phyloP scores from a whole-genome alignment of 1,139 yeast genomes.

The Nakaseomyces sp. region DNA sequence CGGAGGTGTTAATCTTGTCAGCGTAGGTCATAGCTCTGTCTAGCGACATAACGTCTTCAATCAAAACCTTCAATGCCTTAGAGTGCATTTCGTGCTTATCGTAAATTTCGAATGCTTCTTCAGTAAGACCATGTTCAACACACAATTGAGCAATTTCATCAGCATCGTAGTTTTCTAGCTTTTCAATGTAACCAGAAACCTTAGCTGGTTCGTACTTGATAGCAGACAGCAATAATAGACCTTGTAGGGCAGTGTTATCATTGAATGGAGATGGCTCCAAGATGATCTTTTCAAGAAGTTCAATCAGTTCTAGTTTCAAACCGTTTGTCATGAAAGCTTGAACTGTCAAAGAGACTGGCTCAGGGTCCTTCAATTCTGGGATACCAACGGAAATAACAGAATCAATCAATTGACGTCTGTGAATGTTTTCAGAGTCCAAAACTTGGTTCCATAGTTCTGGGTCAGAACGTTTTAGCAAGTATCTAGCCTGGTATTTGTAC shows the following conservation, averaged over 20 bases:
- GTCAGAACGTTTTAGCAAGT: conserved; percentile 79
- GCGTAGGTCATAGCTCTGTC: conserved; percentile 94
- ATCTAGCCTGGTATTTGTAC: conserved; percentile 98
- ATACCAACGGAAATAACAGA: conserved; percentile 94
- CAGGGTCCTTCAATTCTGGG: conserved; percentile 92
- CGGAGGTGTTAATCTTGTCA: conserved; percentile 77
- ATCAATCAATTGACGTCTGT: conserved; percentile 85
- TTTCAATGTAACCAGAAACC: conserved; percentile 76
- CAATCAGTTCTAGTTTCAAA: conserved; percentile 85
- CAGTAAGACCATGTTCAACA: conserved; percentile 77
- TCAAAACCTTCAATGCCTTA: conserved; percentile 83
- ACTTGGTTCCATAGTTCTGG: conserved; percentile 74
- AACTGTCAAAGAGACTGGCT: conserved; percentile 90
- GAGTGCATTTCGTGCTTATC: conserved; percentile 70
- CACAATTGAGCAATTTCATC: conserved; percentile 90
- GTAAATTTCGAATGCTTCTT: conserved; percentile 92
- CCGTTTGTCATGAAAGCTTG: conserved; percentile 97
- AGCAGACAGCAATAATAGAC: conserved; percentile 84
- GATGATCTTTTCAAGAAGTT: conserved; percentile 87
- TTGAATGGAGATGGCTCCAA: conserved; percentile 95
- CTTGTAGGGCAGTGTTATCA: conserved; percentile 91
- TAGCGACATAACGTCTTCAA: conserved; percentile 85
- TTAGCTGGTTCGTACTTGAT: conserved; percentile 88
- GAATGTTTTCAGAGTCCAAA: conserved; percentile 62
- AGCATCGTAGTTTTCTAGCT: conserved; percentile 85